Conservation (phyloP, 1,284 basidiomycete genomes). For the Sanghuangporus baumii region DNA sequence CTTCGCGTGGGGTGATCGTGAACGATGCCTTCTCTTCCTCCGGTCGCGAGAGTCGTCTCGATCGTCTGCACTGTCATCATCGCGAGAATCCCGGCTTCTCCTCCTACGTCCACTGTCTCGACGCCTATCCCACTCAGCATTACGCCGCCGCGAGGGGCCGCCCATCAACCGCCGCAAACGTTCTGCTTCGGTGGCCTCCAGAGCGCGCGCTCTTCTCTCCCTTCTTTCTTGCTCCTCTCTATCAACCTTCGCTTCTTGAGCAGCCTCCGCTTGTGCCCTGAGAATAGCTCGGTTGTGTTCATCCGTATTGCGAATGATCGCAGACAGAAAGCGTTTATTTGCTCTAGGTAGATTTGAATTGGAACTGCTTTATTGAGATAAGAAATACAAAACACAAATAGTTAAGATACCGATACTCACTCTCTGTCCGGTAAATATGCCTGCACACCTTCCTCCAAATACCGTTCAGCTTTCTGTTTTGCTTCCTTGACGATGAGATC, state of each 20-base stretch:
- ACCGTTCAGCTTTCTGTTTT: conserved; percentile 77
- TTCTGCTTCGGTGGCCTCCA: conserved; percentile 65
- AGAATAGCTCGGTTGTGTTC: conserved; percentile 86
- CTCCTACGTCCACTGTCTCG: conserved; percentile 30
- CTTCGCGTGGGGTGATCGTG: conserved; percentile 7
- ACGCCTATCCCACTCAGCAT: conserved; percentile 30
- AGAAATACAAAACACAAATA: neutral
- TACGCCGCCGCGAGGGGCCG: conserved; percentile 24
- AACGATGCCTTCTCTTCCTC: conserved; percentile 25
- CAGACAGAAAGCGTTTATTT: conserved; percentile 89
- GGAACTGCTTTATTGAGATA: conserved; percentile 21
- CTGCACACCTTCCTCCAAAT: conserved; percentile 58
- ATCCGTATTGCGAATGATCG: conserved; percentile 86
- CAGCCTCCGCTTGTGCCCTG: conserved; percentile 69
- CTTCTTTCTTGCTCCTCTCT: conserved; percentile 55
- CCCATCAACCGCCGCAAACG: conserved; percentile 41
- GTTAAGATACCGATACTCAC: conserved; percentile 17
- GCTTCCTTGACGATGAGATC: conserved; percentile 87
- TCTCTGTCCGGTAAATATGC: conserved; percentile 51
- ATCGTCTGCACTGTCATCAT: conserved; percentile 37
- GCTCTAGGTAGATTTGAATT: conserved; percentile 69
- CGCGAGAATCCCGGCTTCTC: conserved; percentile 26
- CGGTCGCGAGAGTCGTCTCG: conserved; percentile 28
- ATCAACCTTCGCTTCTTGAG: conserved; percentile 63
- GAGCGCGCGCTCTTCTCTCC: conserved; percentile 56